These are phyloP conservation scores for Boletus huronensis DNA, from an alignment of 768 basidiomycete genomes.

Conservation along the genomic window DNA sequence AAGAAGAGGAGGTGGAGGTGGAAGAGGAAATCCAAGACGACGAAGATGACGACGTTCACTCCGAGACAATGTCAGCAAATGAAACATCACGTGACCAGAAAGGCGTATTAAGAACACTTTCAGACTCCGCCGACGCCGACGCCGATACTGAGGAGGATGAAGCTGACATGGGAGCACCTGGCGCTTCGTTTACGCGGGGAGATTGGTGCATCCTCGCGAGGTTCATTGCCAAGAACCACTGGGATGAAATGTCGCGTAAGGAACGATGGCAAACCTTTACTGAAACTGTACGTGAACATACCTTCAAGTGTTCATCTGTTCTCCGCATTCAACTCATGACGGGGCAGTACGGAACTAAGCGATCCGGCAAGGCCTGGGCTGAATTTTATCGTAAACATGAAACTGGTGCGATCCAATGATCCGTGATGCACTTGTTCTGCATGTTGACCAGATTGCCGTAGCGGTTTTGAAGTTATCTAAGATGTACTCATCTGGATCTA, in stretches of 20 bases:
- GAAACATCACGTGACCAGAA: conserved; percentile 14
- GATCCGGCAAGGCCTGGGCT: conserved; percentile 56
- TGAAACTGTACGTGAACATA: conserved; percentile 40
- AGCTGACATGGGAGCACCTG: conserved; percentile 49
- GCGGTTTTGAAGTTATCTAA: conserved; percentile 27
- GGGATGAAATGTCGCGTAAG: conserved; percentile 37
- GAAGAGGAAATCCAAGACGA: conserved; percentile 24
- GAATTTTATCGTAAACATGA: conserved; percentile 57
- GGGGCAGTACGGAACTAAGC: conserved; percentile 43
- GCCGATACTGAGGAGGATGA: conserved; percentile 29
- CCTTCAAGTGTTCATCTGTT: background rate
- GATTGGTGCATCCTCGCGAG: conserved; percentile 59
- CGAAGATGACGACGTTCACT: conserved; percentile 21
- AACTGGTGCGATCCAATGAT: conserved; percentile 36
- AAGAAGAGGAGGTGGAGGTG: conserved; percentile 28
- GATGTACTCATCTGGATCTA: conserved; percentile 19
- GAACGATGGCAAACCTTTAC: conserved; percentile 57
- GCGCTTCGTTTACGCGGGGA: conserved; percentile 52
- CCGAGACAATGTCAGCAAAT: conserved; percentile 21
- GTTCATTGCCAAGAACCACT: conserved; percentile 51
- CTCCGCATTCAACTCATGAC: conserved; percentile 2
- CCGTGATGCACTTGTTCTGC: background rate
- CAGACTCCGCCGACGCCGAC: conserved; percentile 18
- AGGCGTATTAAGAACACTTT: conserved; percentile 15
- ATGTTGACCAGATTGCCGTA: conserved; percentile 11